Percentiles rank a stretch among this genome's conserved stretches.
phyloP scores from a whole-genome alignment of 768 basidiomycete species.

The Mycena venus region DNA sequence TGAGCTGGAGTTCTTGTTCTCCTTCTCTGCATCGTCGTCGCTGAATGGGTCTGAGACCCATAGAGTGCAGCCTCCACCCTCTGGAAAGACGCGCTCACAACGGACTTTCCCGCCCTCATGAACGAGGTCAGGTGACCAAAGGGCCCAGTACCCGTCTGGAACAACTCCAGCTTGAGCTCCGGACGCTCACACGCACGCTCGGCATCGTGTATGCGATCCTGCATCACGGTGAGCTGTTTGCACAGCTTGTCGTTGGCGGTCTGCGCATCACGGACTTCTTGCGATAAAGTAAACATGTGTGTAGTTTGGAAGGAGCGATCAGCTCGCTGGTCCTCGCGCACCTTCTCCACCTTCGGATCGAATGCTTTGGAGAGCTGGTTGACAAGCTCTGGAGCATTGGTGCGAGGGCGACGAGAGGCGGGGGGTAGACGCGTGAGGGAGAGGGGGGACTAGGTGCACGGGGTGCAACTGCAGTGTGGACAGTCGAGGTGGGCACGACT shows the following conservation, averaged over 20 bases:
- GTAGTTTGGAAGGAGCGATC: neutral
- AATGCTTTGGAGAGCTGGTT: neutral
- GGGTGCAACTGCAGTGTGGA: neutral
- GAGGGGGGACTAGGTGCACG: neutral
- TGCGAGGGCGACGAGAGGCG: no score
- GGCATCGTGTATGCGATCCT: neutral
- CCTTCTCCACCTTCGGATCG: neutral
- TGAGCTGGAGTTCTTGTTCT: neutral
- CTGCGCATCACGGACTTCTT: neutral
- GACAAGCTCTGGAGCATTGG: neutral
- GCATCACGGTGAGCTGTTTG: conserved; percentile 12
- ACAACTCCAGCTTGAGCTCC: neutral
- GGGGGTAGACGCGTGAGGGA: neutral
- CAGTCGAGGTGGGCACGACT: neutral
- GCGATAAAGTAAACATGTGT: neutral
- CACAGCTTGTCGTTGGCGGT: neutral
- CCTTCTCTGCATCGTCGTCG: neutral
- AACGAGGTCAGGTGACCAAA: conserved; percentile 9
- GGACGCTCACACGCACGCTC: neutral
- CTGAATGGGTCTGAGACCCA: neutral
- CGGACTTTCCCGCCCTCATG: conserved; percentile 24
- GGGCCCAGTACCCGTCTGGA: neutral
- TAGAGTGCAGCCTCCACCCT: neutral
- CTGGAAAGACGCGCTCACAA: neutral
- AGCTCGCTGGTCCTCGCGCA: neutral